Evolutionary conservation across 108 stramenopile species (phyloP).

Genomic region (Cyclotella kingstonii): DNA sequence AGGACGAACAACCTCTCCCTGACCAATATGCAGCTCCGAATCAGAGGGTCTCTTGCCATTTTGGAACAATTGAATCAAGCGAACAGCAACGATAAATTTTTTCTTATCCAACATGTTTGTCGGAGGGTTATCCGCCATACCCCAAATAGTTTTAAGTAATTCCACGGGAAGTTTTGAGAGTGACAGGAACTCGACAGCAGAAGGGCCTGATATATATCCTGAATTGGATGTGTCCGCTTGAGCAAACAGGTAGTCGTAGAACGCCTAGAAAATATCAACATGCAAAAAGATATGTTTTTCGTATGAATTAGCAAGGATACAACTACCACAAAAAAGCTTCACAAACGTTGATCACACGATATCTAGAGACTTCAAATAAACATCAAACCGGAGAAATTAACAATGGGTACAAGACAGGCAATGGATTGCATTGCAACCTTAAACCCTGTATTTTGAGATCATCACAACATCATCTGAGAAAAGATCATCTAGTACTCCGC

Average conservation of each 20-base stretch:
- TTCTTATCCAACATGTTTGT: conserved; percentile 54
- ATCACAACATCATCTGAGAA: too few species aligned
- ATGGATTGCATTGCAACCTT: too few species aligned
- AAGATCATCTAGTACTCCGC: too few species aligned
- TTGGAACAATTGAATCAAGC: conserved; percentile 83
- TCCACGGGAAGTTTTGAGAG: conserved; percentile 84
- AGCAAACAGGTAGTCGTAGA: conserved; percentile 82
- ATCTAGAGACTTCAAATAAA: too few species aligned
- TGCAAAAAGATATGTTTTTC: neutral
- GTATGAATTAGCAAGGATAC: neutral
- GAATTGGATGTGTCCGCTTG: conserved; percentile 61
- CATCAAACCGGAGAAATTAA: too few species aligned
- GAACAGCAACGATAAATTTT: conserved; percentile 76
- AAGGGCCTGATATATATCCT: conserved; percentile 66
- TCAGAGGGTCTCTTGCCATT: conserved; percentile 75
- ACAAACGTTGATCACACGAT: too few species aligned
- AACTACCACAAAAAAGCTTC: neutral
- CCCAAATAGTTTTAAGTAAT: conserved; percentile 83
- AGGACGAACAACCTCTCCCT: conserved; percentile 50
- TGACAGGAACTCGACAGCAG: conserved; percentile 87
- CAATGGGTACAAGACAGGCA: too few species aligned
- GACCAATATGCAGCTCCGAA: conserved; percentile 46
- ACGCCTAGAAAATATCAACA: conserved; percentile 43
- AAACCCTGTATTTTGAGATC: too few species aligned
- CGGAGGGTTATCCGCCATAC: conserved; percentile 69